Percentiles rank a stretch among this genome's conserved stretches.
These are phyloP conservation scores for Populus trichocarpa DNA, from an alignment of 441 rosid genomes.

Conservation along the genomic window DNA sequence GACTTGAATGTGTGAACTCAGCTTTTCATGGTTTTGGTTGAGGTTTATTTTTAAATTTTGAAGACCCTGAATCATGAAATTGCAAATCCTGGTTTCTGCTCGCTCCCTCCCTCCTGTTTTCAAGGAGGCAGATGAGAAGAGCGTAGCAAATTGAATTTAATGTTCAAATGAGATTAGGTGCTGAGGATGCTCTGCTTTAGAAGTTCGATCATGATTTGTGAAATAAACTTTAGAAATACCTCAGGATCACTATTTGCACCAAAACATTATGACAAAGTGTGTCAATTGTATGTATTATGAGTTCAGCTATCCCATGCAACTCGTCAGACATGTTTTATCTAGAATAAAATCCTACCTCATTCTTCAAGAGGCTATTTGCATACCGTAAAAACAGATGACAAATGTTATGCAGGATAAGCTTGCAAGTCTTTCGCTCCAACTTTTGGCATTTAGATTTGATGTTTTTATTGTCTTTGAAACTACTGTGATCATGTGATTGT, in stretches of 20 bases:
- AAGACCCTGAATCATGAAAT: neutral
- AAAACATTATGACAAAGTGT: neutral
- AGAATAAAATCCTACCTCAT: too few relatives aligned
- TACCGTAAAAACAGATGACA: too few relatives aligned
- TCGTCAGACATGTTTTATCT: too few relatives aligned
- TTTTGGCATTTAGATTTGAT: neutral
- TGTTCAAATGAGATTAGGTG: neutral
- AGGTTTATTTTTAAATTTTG: conserved; percentile 6
- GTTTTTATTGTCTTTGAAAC: neutral
- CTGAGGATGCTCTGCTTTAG: neutral
- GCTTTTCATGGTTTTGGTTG: neutral
- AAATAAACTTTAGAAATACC: neutral
- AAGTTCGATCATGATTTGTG: neutral
- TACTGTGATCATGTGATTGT: neutral
- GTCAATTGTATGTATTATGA: too few relatives aligned
- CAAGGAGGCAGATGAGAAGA: neutral
- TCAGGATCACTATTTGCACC: neutral
- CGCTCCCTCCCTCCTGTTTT: neutral
- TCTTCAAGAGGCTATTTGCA: too few relatives aligned
- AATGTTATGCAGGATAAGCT: neutral
- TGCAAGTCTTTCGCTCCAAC: neutral
- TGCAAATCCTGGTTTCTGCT: neutral
- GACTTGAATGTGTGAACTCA: conserved; percentile 1
- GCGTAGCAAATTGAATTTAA: neutral
- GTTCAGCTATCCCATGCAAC: too few relatives aligned